Percentiles rank a stretch among this genome's conserved stretches.
phyloP scores from a whole-genome alignment of 768 basidiomycete genomes.

The Nevesoporus exiguus region DNA sequence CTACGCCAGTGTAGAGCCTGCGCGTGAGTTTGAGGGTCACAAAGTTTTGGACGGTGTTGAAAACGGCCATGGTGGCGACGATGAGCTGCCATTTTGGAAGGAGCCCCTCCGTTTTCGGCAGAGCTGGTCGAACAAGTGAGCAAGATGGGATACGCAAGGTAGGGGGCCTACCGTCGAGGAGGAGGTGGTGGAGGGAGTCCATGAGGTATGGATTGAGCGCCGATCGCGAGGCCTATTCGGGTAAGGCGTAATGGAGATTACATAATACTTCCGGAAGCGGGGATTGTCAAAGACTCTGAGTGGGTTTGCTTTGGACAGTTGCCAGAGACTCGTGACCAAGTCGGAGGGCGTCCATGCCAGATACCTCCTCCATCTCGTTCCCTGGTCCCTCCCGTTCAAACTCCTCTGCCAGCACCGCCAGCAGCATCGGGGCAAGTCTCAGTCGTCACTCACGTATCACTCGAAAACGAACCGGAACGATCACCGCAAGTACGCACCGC shows the following conservation, averaged over 20 bases:
- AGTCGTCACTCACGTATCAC: constrained; percentile 46
- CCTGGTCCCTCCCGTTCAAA: constrained; percentile 35
- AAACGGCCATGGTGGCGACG: constrained; percentile 70
- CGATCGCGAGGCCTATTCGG: constrained; percentile 16
- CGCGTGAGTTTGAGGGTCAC: constrained; percentile 72
- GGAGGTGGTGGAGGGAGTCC: constrained; percentile 13
- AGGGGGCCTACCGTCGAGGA: constrained; percentile 22
- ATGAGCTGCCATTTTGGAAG: constrained; percentile 89
- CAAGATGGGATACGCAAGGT: not conserved
- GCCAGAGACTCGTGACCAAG: not conserved
- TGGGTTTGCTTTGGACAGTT: constrained; percentile 22
- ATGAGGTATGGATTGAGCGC: constrained; percentile 9
- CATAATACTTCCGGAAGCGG: constrained; percentile 26
- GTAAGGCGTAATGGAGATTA: constrained; percentile 17
- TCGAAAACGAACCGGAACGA: constrained; percentile 52
- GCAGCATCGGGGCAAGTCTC: constrained; percentile 48
- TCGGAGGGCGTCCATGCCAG: constrained; percentile 31
- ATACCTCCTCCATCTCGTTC: constrained; percentile 26
- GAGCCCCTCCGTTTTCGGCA: constrained; percentile 64
- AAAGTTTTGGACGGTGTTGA: constrained; percentile 87
- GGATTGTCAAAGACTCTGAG: constrained; percentile 6
- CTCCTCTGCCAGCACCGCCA: constrained; percentile 38
- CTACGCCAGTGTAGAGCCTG: constrained; percentile 59
- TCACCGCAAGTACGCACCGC: constrained; percentile 34
- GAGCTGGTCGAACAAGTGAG: constrained; percentile 36